Evolutionary conservation across 2,329 filamentous ascomycete genomes (phyloP), one percentile per base, ranked within the genome.

Genomic region (Pestalotiopsis sp.): DNA sequence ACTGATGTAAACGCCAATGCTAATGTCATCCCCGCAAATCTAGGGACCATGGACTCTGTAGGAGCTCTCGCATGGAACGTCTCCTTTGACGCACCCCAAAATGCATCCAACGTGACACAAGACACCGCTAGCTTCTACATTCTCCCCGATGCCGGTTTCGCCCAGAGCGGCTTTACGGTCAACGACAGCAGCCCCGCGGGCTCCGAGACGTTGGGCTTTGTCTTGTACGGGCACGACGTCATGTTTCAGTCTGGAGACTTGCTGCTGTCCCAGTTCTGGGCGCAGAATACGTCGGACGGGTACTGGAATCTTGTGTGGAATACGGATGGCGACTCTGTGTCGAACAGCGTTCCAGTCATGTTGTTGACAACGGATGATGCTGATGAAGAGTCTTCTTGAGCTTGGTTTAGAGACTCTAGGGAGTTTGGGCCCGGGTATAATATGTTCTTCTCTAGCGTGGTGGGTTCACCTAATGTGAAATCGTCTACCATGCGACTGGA

Each of bases 231-330:
- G 38, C 36, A 6, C 31, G 31, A n/a, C 6, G 17, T 39, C 36
- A 64, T 45, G 12, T 64, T 41, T 31, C 14, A 7, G 6, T 62
- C 59, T 6, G 59, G 27, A 1, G 36, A 38, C 59, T 38, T 36
- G 6, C 31, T 23, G 11, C 27, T 14, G 9, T 62, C n/a, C 59
- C 14, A 62, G 31, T 62, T 38, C 59, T 62, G 27, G 27, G 59
- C 31, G 14, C 59, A 64, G 23, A 45, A 49, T 3, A 39, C 27
- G 11, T 62, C 59, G 14, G 20, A 17, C 1, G 27, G 59, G 0
- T 36, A 38, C 27, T 62, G 59, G 25, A 62, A 62, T n/a, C 36
- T 62, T 14, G 36, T 62, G 27, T 62, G 31, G 27, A 62, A 62
- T 20, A 62, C 59, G 11, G 31, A 38, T 4, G 36, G 17, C 27